Conservation (phyloP, 352 stramenopile species). For the Globisporangium splendens region DNA sequence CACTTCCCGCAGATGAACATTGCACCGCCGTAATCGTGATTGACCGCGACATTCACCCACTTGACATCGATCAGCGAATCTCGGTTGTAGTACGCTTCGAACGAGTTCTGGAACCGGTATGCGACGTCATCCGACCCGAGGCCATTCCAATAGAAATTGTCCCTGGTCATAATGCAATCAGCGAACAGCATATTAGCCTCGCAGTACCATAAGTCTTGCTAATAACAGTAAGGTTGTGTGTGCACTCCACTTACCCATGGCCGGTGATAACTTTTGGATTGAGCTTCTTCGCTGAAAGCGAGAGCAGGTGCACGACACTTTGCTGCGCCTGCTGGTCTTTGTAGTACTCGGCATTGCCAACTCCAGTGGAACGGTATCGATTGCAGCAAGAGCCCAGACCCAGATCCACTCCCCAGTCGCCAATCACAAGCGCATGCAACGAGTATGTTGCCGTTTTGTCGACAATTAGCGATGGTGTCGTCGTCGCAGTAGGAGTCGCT, state of each 20-base stretch:
- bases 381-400: constrained; percentile 71
- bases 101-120: constrained; percentile 64
- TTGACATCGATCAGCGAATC: constrained; percentile 42
- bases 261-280: constrained; percentile 58
- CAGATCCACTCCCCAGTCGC: constrained; percentile 65
- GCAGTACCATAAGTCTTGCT: too few species aligned
- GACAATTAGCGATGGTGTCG: constrained; percentile 21
- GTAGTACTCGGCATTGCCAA: constrained; percentile 54
- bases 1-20: constrained; percentile 74
- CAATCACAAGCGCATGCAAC: constrained; percentile 64
- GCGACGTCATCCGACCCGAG: constrained; percentile 57
- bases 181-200: too few species aligned
- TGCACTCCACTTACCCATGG: constrained; percentile 33
- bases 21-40: constrained; percentile 70
- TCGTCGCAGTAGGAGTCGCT: constrained; percentile 8
- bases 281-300: constrained; percentile 53
- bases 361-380: constrained; percentile 57
- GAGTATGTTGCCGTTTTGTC: constrained; percentile 39
- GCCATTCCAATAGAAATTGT: constrained; percentile 76
- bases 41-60: constrained; percentile 71
- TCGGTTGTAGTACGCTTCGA: constrained; percentile 63
- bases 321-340: constrained; percentile 69
- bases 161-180: too few species aligned
- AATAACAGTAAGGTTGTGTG: not conserved
- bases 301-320: constrained; percentile 58